Conservation (phyloP, 805 yeast genomes). For the Myxozyma sirexii region DNA sequence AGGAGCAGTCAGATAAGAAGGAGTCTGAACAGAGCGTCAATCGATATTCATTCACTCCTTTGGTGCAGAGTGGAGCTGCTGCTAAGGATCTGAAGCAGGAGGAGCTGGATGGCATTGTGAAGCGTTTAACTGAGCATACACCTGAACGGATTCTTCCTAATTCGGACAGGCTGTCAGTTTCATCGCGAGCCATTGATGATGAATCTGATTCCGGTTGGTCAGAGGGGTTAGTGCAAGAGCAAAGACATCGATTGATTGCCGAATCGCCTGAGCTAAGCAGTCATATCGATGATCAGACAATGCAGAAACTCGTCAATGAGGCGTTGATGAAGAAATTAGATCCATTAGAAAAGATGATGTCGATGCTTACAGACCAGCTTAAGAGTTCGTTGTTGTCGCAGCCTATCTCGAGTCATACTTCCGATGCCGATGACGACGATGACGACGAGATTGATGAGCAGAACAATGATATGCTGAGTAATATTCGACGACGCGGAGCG, state of each 20-base stretch:
- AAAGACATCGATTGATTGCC: constrained; percentile 4
- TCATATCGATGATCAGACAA: constrained; percentile 5
- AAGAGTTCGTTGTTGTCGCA: constrained; percentile 5
- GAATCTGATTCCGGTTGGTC: constrained; percentile 24
- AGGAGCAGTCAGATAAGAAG: not conserved
- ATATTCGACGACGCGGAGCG: not conserved
- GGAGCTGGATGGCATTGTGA: constrained; percentile 27
- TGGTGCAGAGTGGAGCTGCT: constrained; percentile 26
- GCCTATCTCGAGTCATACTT: not conserved
- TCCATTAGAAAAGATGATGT: constrained; percentile 26
- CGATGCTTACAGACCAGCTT: constrained; percentile 26
- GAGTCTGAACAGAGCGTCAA: not conserved
- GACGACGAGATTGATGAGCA: constrained; percentile 14
- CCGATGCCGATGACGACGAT: constrained; percentile 26
- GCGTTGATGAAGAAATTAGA: constrained; percentile 25
- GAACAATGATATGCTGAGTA: not conserved
- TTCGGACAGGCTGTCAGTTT: not conserved
- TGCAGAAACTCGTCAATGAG: constrained; percentile 18
- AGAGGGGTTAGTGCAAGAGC: constrained; percentile 5
- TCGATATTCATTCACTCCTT: constrained; percentile 22
- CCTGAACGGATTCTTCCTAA: constrained; percentile 8
- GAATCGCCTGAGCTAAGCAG: constrained; percentile 7
- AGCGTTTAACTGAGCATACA: constrained; percentile 21
- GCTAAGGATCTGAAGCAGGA: constrained; percentile 23
- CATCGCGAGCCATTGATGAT: constrained; percentile 10